These are phyloP conservation scores for Magnolia changhungtana DNA, from an alignment of 164 flowering plant genomes.

Conservation along the genomic window DNA sequence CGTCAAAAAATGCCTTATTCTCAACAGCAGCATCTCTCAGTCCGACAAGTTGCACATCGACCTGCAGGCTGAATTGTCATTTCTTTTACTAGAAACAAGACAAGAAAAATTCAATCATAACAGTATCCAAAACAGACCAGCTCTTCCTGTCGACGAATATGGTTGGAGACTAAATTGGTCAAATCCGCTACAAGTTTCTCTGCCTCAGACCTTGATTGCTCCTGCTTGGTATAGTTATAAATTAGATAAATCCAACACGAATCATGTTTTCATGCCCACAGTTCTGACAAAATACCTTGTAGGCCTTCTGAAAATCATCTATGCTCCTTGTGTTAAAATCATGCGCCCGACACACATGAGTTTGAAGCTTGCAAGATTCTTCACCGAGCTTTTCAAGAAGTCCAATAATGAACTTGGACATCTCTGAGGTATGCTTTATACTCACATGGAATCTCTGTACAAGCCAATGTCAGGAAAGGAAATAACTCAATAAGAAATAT, in stretches of 20 bases:
- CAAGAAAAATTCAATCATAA: slow-evolving; percentile 1
- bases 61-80: slow-evolving; percentile 39
- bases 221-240: slow-evolving; percentile 36
- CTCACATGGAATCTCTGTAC: slow-evolving; percentile 61
- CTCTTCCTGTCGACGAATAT: slow-evolving; percentile 68
- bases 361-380: slow-evolving; percentile 50
- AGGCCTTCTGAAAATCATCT: slow-evolving; percentile 68
- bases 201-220: slow-evolving; percentile 66
- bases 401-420: slow-evolving; percentile 48
- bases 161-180: slow-evolving; percentile 54
- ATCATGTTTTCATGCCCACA: not conserved
- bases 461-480: not conserved
- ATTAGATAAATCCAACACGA: not conserved
- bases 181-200: slow-evolving; percentile 80
- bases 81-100: not conserved
- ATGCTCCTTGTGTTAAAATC: slow-evolving; percentile 53
- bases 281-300: slow-evolving; percentile 28
- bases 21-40: slow-evolving; percentile 50
- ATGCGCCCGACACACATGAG: slow-evolving; percentile 41
- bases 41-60: slow-evolving; percentile 54
- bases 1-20: slow-evolving; percentile 58
- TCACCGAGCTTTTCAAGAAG: slow-evolving; percentile 51
- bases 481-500: not conserved
- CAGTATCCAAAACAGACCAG: slow-evolving; percentile 46
- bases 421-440: slow-evolving; percentile 44